Evolutionary conservation across 108 stramenopile species (phyloP).

Genomic region (Discostella pseudostelligera): DNA sequence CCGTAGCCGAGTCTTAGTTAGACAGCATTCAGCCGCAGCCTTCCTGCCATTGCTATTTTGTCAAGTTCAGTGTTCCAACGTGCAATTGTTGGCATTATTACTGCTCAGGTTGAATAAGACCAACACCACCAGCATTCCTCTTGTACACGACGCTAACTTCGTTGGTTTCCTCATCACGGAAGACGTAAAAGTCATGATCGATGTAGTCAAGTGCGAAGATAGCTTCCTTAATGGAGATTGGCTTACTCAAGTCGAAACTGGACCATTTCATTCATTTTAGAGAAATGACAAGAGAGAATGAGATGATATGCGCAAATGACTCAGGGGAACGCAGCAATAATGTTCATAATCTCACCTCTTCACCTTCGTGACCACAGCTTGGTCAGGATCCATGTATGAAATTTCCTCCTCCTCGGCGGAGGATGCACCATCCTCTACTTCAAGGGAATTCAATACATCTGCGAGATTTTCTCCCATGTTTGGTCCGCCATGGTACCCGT

Average conservation of each 20-base stretch:
- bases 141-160: slow-evolving; percentile 88
- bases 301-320: not conserved
- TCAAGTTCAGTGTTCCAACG: not conserved
- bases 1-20: too few species aligned
- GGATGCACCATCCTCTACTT: slow-evolving; percentile 43
- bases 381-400: slow-evolving; percentile 66
- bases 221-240: slow-evolving; percentile 83
- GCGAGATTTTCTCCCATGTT: slow-evolving; percentile 81
- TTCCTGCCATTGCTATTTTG: too few species aligned
- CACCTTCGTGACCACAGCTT: slow-evolving; percentile 74
- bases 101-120: slow-evolving; percentile 74
- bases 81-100: not conserved
- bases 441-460: slow-evolving; percentile 57
- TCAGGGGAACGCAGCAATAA: slow-evolving; percentile 3
- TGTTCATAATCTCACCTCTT: slow-evolving; percentile 47
- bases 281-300: too few species aligned
- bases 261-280: not conserved
- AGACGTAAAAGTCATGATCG: slow-evolving; percentile 93
- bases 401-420: slow-evolving; percentile 27
- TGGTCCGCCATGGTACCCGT: slow-evolving; percentile 79
- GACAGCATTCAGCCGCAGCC: not conserved
- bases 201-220: slow-evolving; percentile 89
- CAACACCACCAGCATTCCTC: slow-evolving; percentile 88
- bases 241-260: slow-evolving; percentile 75
- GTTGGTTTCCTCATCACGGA: slow-evolving; percentile 75